phyloP scores from a whole-genome alignment of 768 basidiomycete genomes.

The Amanita phalloides region DNA sequence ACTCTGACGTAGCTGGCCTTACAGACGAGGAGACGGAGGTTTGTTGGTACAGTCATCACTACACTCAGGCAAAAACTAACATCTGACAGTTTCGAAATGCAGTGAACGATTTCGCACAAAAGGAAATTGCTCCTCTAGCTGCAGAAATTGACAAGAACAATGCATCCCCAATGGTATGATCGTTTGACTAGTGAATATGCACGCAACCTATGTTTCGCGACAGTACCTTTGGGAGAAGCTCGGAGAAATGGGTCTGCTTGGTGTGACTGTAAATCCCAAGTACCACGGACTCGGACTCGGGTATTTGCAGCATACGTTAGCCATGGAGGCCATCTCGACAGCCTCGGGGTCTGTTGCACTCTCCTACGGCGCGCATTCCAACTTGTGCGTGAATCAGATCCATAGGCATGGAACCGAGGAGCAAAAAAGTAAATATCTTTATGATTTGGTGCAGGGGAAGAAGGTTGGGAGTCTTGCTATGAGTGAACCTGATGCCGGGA shows the following conservation, averaged over 20 bases:
- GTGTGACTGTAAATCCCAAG: constrained; percentile 70
- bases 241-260: constrained; percentile 87
- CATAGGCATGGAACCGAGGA: constrained; percentile 72
- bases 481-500: constrained; percentile 88
- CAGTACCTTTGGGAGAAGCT: constrained; percentile 86
- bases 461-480: constrained; percentile 89
- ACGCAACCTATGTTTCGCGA: constrained; percentile 1
- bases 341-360: constrained; percentile 90
- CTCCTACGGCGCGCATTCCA: constrained; percentile 88
- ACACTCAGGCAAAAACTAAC: constrained; percentile 2
- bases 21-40: constrained; percentile 77
- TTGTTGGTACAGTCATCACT: constrained; percentile 9
- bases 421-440: constrained; percentile 81
- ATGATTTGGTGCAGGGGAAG: constrained; percentile 67
- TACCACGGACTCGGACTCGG: constrained; percentile 80
- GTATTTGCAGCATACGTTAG: constrained; percentile 81
- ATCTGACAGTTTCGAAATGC: constrained; percentile 67
- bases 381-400: constrained; percentile 82
- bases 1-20: constrained; percentile 62
- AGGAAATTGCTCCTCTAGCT: constrained; percentile 79
- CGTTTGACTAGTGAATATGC: not conserved
- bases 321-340: constrained; percentile 89
- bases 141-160: constrained; percentile 82
- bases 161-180: constrained; percentile 60
- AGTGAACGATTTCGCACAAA: constrained; percentile 68